A percentile compares a stretch with the other conserved stretches of the same genome.
phyloP scores from a whole-genome alignment of 192 early-diverging fungal species.

The Gaertneriomyces sp. region DNA sequence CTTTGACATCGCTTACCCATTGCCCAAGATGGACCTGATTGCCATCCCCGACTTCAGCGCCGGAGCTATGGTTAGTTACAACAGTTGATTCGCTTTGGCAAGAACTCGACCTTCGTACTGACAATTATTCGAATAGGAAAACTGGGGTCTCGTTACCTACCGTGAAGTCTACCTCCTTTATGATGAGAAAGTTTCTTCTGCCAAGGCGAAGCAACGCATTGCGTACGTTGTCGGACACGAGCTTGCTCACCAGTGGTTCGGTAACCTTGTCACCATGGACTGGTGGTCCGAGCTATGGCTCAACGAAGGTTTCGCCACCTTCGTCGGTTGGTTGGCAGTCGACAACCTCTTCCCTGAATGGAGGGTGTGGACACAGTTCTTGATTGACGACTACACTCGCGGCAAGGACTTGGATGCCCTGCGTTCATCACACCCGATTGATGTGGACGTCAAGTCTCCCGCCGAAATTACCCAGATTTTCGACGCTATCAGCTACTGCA shows the following conservation, averaged over 20 bases:
- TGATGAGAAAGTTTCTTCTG: conserved; percentile 73
- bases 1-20: conserved; percentile 85
- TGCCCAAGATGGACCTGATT: conserved; percentile 85
- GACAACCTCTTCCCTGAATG: conserved; percentile 91
- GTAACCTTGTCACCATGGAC: conserved; percentile 93
- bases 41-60: conserved; percentile 92
- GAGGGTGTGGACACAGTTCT: conserved; percentile 88
- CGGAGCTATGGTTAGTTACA: conserved; percentile 60
- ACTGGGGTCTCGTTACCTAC: conserved; percentile 96
- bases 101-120: too few relatives aligned
- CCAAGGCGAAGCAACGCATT: conserved; percentile 73
- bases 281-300: conserved; percentile 97
- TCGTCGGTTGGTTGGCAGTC: conserved; percentile 84
- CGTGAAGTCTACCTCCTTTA: conserved; percentile 79
- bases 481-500: conserved; percentile 87
- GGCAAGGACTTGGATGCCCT: conserved; percentile 79
- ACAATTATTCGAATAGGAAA: conserved; percentile 48
- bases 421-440: conserved; percentile 86
- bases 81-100: too few relatives aligned
- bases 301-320: conserved; percentile 98
- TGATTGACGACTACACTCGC: conserved; percentile 70
- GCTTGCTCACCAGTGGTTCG: conserved; percentile 86
- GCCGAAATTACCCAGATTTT: conserved; percentile 92
- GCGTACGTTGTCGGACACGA: conserved; percentile 93
- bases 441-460: conserved; percentile 79